Evolutionary conservation across 768 basidiomycete species (phyloP).

Genomic region (Fomitopsis pulvina): DNA sequence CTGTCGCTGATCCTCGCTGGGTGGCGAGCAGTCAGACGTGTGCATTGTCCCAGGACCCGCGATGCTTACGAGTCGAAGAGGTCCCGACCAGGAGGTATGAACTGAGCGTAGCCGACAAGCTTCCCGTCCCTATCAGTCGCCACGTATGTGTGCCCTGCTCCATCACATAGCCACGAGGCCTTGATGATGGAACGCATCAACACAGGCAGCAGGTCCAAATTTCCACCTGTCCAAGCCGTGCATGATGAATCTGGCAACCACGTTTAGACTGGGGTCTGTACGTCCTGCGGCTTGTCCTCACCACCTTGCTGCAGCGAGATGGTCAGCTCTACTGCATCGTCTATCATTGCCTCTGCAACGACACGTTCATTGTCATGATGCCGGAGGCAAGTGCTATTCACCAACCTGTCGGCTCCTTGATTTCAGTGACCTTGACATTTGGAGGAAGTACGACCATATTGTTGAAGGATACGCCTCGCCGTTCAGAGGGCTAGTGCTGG

Average conservation of each 20-base stretch:
- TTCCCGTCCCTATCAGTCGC: no score
- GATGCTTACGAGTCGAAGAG: constrained; percentile 9
- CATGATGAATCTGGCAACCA: background rate
- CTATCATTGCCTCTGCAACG: background rate
- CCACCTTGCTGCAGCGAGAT: background rate
- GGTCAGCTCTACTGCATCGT: background rate
- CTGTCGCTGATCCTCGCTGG: constrained; percentile 13
- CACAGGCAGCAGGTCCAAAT: background rate
- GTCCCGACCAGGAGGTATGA: no score
- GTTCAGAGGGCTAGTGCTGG: no score
- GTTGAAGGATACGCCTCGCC: no score
- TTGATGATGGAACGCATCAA: background rate
- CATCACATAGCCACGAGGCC: background rate
- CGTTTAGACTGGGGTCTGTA: no score
- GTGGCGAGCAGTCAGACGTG: background rate
- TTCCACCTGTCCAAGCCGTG: constrained; percentile 2
- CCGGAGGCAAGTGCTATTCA: no score
- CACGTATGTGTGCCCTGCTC: constrained; percentile 4
- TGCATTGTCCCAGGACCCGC: background rate
- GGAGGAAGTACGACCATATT: no score
- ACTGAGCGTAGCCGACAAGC: no score
- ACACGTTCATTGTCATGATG: no score
- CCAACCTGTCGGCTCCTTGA: background rate
- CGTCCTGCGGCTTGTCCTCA: background rate
- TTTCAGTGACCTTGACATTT: no score